Evolutionary conservation across 2,329 filamentous ascomycete genomes (phyloP), one percentile per base, ranked within the genome.

Genomic region (Monascus ruber): DNA sequence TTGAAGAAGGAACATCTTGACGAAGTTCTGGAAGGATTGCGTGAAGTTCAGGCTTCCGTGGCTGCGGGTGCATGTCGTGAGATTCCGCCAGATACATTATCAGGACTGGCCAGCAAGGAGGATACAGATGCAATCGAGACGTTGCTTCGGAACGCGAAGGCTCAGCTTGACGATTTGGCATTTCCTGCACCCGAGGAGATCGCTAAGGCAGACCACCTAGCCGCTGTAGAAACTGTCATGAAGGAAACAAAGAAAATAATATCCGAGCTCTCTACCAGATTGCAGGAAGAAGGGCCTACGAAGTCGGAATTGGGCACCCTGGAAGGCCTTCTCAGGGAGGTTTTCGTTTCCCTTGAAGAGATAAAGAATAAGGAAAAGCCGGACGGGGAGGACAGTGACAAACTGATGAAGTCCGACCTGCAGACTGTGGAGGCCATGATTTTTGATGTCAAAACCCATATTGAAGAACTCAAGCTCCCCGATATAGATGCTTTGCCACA

Each of bases 81-180:
- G 7, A 47, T 42, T n/a, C 45, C 49, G 25, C 46, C 48, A 7
- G 55, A 64, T 9, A 69, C 73, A 35, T 77, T 79, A 31, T 59
- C 71, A 2, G 28, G 28, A 6, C 10, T 10, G 3, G 79, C 82
- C 5, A 78, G 72, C 27, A 85, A 85, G 55, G 86, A 94, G 48
- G 88, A 96, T 50, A 85, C 88, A 0, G 79, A 89, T 44, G 86
- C 86, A 7, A 88, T 96, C 42, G 89, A 95, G 60, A 93, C 83
- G 0, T 79, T 96, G 36, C 72, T 96, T 8, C 79, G 83, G 33
- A 94, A 94, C 57, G 88, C 87, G 27, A 95, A 95, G 58, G 79
- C 81, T 4, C 84, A 84, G 35, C 69, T 96, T 6, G 89, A 95
- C 42, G 87, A 94, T 42, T 75, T 94, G 36, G 76, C 60, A 4